Evolutionary conservation across 202 grass and related monocot species (phyloP).

Genomic region (Panicum virgatum): DNA sequence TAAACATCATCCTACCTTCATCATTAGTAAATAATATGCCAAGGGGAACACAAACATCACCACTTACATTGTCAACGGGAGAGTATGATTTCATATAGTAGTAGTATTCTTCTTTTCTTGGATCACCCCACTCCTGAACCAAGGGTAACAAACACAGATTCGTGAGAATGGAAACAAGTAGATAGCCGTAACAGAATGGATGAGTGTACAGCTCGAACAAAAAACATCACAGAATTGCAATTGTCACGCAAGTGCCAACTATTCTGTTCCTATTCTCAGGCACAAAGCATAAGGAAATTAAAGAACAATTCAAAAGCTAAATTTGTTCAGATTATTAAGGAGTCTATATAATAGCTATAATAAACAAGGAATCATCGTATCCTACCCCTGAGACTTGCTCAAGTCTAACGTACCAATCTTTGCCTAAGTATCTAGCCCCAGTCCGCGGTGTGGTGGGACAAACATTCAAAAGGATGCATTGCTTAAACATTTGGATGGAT

Average conservation of each 20-base stretch:
- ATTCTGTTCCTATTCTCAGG: neutral
- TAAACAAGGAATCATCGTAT: neutral
- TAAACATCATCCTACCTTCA: too few relatives aligned
- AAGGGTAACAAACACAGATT: slow-evolving; percentile 23
- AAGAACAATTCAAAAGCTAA: neutral
- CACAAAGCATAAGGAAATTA: neutral
- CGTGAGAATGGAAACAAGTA: neutral
- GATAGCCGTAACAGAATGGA: slow-evolving; percentile 11
- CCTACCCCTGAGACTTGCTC: neutral
- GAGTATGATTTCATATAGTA: slow-evolving; percentile 98
- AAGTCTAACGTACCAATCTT: neutral
- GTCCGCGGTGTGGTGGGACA: neutral
- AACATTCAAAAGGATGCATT: neutral
- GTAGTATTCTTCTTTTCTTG: slow-evolving; percentile 90
- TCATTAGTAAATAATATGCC: neutral
- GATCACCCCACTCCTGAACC: slow-evolving; percentile 94
- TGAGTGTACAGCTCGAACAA: neutral
- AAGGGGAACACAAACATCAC: neutral
- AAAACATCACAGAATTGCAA: neutral
- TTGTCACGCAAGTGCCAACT: neutral
- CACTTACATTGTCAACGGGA: slow-evolving; percentile 88
- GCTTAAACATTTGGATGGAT: neutral
- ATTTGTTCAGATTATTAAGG: neutral
- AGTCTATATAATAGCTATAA: neutral
- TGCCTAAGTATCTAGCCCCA: neutral